These are phyloP conservation scores for Huntiella moniliformis DNA, from an alignment of 2,329 filamentous ascomycete species.

Conservation along the genomic window DNA sequence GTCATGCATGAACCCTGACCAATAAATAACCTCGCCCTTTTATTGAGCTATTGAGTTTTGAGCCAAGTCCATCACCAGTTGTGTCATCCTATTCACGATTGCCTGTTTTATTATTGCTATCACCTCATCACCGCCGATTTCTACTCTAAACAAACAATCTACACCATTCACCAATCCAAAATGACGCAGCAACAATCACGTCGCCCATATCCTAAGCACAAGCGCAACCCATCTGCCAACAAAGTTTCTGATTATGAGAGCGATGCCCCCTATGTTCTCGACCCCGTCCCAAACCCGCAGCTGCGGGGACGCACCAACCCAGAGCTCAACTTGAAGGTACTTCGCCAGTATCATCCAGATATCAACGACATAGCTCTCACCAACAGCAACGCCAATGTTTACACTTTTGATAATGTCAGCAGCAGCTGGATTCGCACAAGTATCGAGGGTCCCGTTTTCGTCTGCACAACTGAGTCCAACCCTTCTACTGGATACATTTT, in stretches of 20 bases:
- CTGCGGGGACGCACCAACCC: constrained; percentile 52
- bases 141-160: neutral
- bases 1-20: too few species aligned
- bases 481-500: constrained; percentile 35
- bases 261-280: constrained; percentile 34
- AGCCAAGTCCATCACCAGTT: too few species aligned
- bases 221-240: constrained; percentile 23
- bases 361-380: constrained; percentile 59
- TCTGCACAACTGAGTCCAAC: constrained; percentile 21
- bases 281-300: constrained; percentile 22
- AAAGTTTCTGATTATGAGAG: constrained; percentile 46
- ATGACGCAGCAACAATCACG: constrained; percentile 29
- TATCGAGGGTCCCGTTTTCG: constrained; percentile 74
- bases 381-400: constrained; percentile 72
- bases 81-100: too few species aligned
- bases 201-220: constrained; percentile 19
- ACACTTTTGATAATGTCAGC: constrained; percentile 49
- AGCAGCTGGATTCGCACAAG: constrained; percentile 68
- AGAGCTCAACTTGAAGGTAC: constrained; percentile 71
- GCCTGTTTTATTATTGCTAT: too few species aligned
- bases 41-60: too few species aligned
- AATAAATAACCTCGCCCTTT: too few species aligned
- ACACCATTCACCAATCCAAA: neutral
- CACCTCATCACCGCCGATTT: too few species aligned
- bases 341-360: constrained; percentile 61